phyloP scores from a whole-genome alignment of 1,284 basidiomycete species.

The Lentinus polychrous region DNA sequence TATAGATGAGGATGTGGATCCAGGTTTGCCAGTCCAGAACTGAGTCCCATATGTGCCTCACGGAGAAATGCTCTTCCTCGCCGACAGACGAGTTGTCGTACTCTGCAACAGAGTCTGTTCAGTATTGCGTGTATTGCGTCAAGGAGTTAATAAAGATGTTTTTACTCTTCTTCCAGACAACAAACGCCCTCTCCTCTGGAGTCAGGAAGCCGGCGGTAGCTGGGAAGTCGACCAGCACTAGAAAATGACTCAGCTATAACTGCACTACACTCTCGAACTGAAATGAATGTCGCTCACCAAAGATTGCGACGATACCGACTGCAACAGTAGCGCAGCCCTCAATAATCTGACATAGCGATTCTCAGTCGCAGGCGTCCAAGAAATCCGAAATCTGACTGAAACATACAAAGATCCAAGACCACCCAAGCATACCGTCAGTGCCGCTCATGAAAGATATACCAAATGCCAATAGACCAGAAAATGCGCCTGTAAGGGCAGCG shows the following conservation, averaged over 20 bases:
- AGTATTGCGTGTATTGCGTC: no score
- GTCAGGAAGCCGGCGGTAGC: constrained; percentile 50
- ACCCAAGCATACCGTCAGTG: constrained; percentile 26
- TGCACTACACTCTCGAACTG: neutral
- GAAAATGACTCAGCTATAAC: neutral
- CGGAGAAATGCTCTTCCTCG: constrained; percentile 54
- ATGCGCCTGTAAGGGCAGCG: constrained; percentile 18
- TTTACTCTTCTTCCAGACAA: constrained; percentile 54
- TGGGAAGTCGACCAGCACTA: constrained; percentile 55
- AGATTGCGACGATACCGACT: constrained; percentile 39
- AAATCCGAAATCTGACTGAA: no score
- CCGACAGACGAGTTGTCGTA: constrained; percentile 61
- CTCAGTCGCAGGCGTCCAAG: no score
- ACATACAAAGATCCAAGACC: constrained; percentile 39
- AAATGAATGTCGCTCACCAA: constrained; percentile 30
- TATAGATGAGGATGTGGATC: constrained; percentile 52
- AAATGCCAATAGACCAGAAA: constrained; percentile 29
- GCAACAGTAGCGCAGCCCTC: constrained; percentile 47
- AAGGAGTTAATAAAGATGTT: no score
- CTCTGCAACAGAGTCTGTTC: constrained; percentile 17
- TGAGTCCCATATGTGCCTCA: constrained; percentile 46
- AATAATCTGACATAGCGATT: constrained; percentile 32
- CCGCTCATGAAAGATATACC: constrained; percentile 32
- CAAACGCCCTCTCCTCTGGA: constrained; percentile 49
- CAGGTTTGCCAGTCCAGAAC: constrained; percentile 63